A percentile compares a stretch with the other conserved stretches of the same genome.
Evolutionary conservation across 2,329 filamentous ascomycete species (phyloP).

Genomic region (Aspergillus versicolor): DNA sequence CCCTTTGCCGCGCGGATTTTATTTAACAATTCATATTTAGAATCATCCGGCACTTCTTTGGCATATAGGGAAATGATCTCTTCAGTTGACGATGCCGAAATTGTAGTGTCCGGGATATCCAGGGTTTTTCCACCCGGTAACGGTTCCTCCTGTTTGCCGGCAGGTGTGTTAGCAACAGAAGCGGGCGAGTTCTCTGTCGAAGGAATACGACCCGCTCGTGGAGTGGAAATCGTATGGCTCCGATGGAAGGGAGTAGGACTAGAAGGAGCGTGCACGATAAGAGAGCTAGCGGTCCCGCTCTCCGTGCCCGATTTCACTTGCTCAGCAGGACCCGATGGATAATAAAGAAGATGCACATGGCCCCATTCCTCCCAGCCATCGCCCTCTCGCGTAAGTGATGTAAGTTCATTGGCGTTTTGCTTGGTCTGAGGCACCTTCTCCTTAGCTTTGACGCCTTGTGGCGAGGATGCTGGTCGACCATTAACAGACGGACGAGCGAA

Average conservation of each 20-base stretch:
- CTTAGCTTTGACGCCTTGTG: slow-evolving; percentile 69
- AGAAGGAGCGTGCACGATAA: slow-evolving; percentile 53
- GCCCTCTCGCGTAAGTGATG: slow-evolving; percentile 65
- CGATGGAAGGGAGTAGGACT: slow-evolving; percentile 77
- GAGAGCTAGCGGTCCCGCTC: slow-evolving; percentile 25
- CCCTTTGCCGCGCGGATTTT: slow-evolving; percentile 82
- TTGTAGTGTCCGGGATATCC: slow-evolving; percentile 59
- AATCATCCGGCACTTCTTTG: slow-evolving; percentile 66
- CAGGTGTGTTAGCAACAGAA: slow-evolving; percentile 44
- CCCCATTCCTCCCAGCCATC: slow-evolving; percentile 73
- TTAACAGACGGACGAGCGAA: slow-evolving; percentile 70
- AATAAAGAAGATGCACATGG: slow-evolving; percentile 77
- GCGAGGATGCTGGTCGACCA: slow-evolving; percentile 49
- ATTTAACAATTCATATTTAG: slow-evolving; percentile 81
- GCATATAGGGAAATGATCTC: slow-evolving; percentile 45
- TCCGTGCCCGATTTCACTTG: slow-evolving; percentile 35
- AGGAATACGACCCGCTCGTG: slow-evolving; percentile 48
- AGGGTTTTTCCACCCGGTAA: slow-evolving; percentile 54
- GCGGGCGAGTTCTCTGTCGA: slow-evolving; percentile 51
- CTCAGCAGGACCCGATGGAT: slow-evolving; percentile 47
- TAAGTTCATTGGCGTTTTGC: slow-evolving; percentile 80
- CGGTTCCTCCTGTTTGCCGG: slow-evolving; percentile 35
- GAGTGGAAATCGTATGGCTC: slow-evolving; percentile 60
- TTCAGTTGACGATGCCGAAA: slow-evolving; percentile 41
- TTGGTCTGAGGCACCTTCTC: slow-evolving; percentile 60